A percentile compares a stretch with the other conserved stretches of the same genome.
These are phyloP conservation scores for Phytophthora cryptogea DNA, from an alignment of 352 stramenopile genomes.

Conservation along the genomic window DNA sequence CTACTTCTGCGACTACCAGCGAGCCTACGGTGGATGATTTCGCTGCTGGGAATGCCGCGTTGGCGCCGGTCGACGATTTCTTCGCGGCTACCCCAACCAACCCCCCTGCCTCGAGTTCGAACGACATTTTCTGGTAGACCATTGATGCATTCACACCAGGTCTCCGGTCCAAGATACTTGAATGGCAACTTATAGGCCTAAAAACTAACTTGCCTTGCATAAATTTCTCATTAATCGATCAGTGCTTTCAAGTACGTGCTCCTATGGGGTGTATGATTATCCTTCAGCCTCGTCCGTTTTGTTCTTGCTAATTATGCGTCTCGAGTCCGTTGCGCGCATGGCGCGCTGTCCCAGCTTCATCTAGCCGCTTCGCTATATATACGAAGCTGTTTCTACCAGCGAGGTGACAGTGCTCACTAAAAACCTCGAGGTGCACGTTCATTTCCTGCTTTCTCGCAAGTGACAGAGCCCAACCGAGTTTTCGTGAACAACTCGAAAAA, in stretches of 20 bases:
- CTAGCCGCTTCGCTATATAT: conserved; percentile 26
- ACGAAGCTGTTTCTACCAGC: conserved; percentile 26
- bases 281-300: conserved; percentile 27
- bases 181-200: background rate
- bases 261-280: background rate
- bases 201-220: conserved; percentile 8
- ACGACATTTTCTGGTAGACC: conserved; percentile 41
- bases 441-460: conserved; percentile 35
- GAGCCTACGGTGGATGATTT: conserved; percentile 62
- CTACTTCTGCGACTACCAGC: conserved; percentile 1
- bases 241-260: no score
- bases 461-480: conserved; percentile 7
- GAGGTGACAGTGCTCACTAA: conserved; percentile 6
- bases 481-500: conserved; percentile 21
- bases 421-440: conserved; percentile 10
- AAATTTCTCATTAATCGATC: conserved; percentile 23
- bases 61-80: conserved; percentile 26
- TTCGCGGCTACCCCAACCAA: conserved; percentile 22
- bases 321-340: conserved; percentile 20
- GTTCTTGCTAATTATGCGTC: conserved; percentile 20
- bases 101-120: conserved; percentile 20
- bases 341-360: conserved; percentile 15
- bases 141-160: background rate
- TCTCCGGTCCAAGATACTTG: background rate
- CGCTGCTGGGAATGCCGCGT: conserved; percentile 31